These are phyloP conservation scores for Sequoia sempervirens DNA, from an alignment of 75 land plant species.

Conservation along the genomic window DNA sequence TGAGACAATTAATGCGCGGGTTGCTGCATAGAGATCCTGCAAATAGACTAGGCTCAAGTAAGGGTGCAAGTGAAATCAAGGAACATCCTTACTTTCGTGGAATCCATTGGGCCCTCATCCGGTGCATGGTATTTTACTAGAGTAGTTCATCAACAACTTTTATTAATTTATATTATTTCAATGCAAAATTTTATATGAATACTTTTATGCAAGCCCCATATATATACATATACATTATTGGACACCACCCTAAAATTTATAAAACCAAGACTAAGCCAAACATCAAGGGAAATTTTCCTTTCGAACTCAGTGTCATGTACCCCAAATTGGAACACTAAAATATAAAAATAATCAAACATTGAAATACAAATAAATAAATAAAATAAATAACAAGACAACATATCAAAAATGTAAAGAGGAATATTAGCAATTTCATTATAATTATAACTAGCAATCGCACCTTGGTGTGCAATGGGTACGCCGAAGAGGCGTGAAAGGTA, in stretches of 20 bases:
- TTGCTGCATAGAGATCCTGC: constrained; percentile 76
- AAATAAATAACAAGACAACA: too few species aligned
- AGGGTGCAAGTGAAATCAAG: constrained; percentile 88
- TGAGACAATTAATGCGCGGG: constrained; percentile 72
- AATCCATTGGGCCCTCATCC: constrained; percentile 91
- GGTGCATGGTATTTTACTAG: constrained; percentile 64
- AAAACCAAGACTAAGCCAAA: neutral
- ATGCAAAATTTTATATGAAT: neutral
- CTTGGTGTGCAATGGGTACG: too few species aligned
- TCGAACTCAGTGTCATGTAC: neutral
- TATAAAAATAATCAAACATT: too few species aligned
- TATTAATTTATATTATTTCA: neutral
- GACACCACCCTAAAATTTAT: neutral
- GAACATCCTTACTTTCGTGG: constrained; percentile 81
- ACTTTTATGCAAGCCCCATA: neutral
- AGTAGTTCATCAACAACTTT: neutral
- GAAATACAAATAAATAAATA: too few species aligned
- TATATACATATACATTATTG: neutral
- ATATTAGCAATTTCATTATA: too few species aligned
- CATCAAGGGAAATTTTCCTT: neutral
- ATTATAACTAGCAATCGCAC: too few species aligned
- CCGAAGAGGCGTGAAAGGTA: too few species aligned
- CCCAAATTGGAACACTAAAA: too few species aligned
- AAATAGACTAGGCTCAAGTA: constrained; percentile 72
- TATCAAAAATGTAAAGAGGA: too few species aligned